Evolutionary conservation across 148 eudicot species (phyloP), one percentile per base, ranked within the genome.

Genomic region (Nepenthes mirabilis): DNA sequence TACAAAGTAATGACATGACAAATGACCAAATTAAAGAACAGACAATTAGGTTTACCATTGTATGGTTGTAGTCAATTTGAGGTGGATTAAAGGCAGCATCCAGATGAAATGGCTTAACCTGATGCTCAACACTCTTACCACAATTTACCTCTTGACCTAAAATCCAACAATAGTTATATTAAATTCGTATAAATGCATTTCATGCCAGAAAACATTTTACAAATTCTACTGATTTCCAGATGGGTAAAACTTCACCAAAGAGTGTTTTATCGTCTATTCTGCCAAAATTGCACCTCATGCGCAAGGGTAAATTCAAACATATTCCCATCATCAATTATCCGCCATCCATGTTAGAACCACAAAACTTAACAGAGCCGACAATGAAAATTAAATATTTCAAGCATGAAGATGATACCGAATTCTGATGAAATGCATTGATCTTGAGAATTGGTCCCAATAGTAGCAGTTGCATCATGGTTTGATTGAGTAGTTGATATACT

Each of bases 391-490:
- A 32, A 55, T 2, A 33, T 33, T 32, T 6, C 2, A 32, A 53
- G 7, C 33, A 14, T 32, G 12, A 9, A 55, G 10, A 43, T 2
- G 6, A 55, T 82, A 90, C 95, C 95, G 48, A 84, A 82, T 60
- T 83, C 85, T 2, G 90, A 80, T 33, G 90, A 86, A 66, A 74
- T 69, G 78, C 82, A 77, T 55, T 77, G 90, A 56, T 81, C 90
- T 66, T 79, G 90, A 70, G 91, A 82, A 77, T 58, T 69, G 50
- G 75, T 57, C 51, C 73, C 74, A 14, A 67, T 76, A 56, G 68
- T 75, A 48, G 70, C 75, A 66, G 75, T 58, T 62, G 68, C 37
- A 48, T 84, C 88, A 72, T 75, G 79, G 54, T 74, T 74, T 14
- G 86, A 74, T 33, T 68, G 83, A 71, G 82, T 23, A 23, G 23